These are phyloP conservation scores for Chloranthus sessilifolius DNA, from an alignment of 164 flowering plant genomes.

Conservation along the genomic window DNA sequence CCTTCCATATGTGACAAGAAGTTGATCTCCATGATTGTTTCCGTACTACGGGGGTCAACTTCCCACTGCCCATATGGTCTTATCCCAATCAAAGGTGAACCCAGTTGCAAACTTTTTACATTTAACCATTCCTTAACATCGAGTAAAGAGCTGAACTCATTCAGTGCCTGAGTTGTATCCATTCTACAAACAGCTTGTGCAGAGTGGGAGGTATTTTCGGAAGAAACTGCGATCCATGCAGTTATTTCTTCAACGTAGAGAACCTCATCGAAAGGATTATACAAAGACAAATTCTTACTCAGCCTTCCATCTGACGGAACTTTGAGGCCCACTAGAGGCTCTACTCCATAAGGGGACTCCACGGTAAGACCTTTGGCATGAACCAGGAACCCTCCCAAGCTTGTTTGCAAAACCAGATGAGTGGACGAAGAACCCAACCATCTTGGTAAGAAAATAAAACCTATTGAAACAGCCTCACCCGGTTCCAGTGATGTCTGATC, in stretches of 20 bases:
- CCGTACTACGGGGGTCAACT: constrained; percentile 44
- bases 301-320: constrained; percentile 34
- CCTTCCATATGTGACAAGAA: constrained; percentile 34
- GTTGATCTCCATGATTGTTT: constrained; percentile 46
- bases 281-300: constrained; percentile 56
- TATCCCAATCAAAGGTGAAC: constrained; percentile 38
- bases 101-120: constrained; percentile 29
- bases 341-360: constrained; percentile 54
- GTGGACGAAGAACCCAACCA: constrained; percentile 57
- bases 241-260: constrained; percentile 52
- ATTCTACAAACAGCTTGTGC: constrained; percentile 46
- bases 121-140: constrained; percentile 36
- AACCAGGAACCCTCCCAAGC: constrained; percentile 68
- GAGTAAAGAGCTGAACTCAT: constrained; percentile 11
- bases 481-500: constrained; percentile 54
- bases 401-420: constrained; percentile 70
- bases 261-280: constrained; percentile 55
- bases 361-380: constrained; percentile 57
- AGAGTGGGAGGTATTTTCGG: constrained; percentile 32
- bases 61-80: constrained; percentile 60
- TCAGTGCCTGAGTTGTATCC: constrained; percentile 13
- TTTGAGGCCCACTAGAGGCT: constrained; percentile 33
- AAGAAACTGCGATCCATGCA: constrained; percentile 48
- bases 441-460: constrained; percentile 71
- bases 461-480: constrained; percentile 61